phyloP scores from a whole-genome alignment of 768 basidiomycete genomes.

The Phlegmacium glaucopus region DNA sequence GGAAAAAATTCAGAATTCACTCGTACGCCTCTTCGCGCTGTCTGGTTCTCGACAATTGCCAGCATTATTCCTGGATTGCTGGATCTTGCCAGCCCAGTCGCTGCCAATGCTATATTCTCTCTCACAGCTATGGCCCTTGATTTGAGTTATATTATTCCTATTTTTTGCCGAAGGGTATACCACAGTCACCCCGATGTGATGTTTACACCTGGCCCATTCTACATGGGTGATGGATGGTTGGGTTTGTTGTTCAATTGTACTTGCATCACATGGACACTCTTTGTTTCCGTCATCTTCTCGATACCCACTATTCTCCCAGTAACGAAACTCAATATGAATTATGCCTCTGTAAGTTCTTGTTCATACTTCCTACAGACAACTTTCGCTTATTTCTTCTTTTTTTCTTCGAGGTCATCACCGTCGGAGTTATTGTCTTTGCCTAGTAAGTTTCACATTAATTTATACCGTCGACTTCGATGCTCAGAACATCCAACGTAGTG shows the following conservation, averaged over 20 bases:
- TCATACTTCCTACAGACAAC: not conserved
- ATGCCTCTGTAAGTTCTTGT: constrained; percentile 55
- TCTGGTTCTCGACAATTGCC: constrained; percentile 68
- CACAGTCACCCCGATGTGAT: constrained; percentile 75
- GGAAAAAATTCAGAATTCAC: constrained; percentile 61
- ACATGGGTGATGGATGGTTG: constrained; percentile 67
- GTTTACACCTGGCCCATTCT: constrained; percentile 86
- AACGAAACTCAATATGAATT: constrained; percentile 74
- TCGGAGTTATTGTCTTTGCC: constrained; percentile 50
- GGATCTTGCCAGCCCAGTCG: constrained; percentile 72
- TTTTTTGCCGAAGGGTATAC: constrained; percentile 67
- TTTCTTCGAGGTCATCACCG: constrained; percentile 41
- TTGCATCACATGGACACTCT: constrained; percentile 70
- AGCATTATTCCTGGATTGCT: constrained; percentile 70
- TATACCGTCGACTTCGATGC: constrained; percentile 3
- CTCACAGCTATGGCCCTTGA: constrained; percentile 79
- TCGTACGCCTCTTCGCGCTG: constrained; percentile 72
- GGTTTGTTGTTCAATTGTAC: constrained; percentile 58
- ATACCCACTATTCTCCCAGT: constrained; percentile 70
- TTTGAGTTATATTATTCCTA: constrained; percentile 79
- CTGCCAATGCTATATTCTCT: constrained; percentile 79
- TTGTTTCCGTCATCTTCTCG: constrained; percentile 69
- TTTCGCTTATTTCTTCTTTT: not conserved
- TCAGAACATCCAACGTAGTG: constrained; percentile 20
- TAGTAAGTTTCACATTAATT: constrained; percentile 34